Evolutionary conservation across 352 stramenopile species (phyloP).

Genomic region (Phytophthora pinifolia): DNA sequence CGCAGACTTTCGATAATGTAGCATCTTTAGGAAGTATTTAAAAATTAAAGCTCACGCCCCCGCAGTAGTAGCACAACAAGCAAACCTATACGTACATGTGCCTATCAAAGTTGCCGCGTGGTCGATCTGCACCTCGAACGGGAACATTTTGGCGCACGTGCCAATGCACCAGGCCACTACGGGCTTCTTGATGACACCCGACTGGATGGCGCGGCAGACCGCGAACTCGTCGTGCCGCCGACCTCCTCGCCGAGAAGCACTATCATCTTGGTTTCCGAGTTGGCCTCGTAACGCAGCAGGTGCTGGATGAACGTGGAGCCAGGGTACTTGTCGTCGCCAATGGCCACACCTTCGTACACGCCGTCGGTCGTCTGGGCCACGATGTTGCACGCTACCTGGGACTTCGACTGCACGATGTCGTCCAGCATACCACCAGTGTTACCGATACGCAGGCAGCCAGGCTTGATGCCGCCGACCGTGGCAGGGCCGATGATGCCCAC

Average conservation of each 20-base stretch:
- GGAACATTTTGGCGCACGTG: conserved; percentile 97
- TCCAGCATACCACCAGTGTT: conserved; percentile 98
- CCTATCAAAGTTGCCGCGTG: too few relatives aligned
- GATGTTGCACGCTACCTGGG: too few relatives aligned
- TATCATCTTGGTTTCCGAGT: conserved; percentile 96
- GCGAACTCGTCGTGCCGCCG: conserved; percentile 96
- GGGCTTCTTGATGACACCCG: conserved; percentile 94
- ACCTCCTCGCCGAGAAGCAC: conserved; percentile 97
- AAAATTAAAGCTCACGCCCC: too few relatives aligned
- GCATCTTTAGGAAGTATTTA: too few relatives aligned
- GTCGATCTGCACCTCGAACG: conserved; percentile 97
- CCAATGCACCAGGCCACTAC: conserved; percentile 98
- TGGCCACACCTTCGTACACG: conserved; percentile 95
- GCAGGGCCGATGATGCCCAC: conserved; percentile 96
- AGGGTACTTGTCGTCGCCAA: conserved; percentile 95
- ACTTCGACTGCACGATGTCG: too few relatives aligned
- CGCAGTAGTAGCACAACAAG: too few relatives aligned
- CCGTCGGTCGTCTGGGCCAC: conserved; percentile 95
- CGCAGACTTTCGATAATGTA: too few relatives aligned
- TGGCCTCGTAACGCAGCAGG: conserved; percentile 95
- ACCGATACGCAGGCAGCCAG: conserved; percentile 96
- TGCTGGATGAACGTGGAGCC: conserved; percentile 97
- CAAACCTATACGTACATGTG: too few relatives aligned
- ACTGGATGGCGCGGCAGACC: conserved; percentile 93
- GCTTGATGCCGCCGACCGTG: conserved; percentile 97